These are phyloP conservation scores for Calonectria henricotiae DNA, from an alignment of 2,329 filamentous ascomycete species.

Conservation along the genomic window DNA sequence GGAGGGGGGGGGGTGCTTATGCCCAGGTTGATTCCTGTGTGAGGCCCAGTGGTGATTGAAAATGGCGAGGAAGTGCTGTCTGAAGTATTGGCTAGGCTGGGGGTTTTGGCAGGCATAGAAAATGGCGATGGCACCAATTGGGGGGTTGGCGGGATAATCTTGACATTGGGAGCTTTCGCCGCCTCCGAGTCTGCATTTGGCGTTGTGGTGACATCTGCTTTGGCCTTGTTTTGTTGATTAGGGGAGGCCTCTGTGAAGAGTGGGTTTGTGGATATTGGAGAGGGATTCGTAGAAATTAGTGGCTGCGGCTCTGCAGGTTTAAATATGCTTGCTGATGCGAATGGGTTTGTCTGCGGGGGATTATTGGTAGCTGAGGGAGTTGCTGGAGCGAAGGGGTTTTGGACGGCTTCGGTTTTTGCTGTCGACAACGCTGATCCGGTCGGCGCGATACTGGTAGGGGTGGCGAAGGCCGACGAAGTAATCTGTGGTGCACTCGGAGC, in stretches of 20 bases:
- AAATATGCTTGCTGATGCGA: constrained; percentile 31
- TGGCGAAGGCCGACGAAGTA: constrained; percentile 27
- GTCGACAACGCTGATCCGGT: constrained; percentile 10
- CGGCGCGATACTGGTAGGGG: constrained; percentile 26
- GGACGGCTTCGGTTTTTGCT: constrained; percentile 22
- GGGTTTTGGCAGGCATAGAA: constrained; percentile 34
- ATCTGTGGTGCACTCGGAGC: constrained; percentile 33
- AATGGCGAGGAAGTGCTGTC: constrained; percentile 18
- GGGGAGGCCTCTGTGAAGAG: constrained; percentile 15
- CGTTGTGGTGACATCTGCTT: constrained; percentile 15
- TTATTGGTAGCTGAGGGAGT: constrained; percentile 24
- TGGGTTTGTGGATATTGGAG: constrained; percentile 36
- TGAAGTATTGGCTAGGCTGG: constrained; percentile 15
- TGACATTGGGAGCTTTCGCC: constrained; percentile 39
- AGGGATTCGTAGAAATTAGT: constrained; percentile 17
- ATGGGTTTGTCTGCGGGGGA: constrained; percentile 35
- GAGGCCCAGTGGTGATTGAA: constrained; percentile 14
- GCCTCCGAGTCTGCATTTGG: constrained; percentile 18
- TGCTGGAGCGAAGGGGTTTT: constrained; percentile 43
- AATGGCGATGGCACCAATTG: constrained; percentile 38
- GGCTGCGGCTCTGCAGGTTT: constrained; percentile 11
- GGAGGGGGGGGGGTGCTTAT: not conserved
- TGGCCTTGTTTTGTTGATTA: constrained; percentile 25
- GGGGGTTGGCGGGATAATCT: constrained; percentile 41
- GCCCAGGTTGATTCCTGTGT: not conserved